Evolutionary conservation across 768 basidiomycete species (phyloP).

Genomic region (Termitomyces heimii): DNA sequence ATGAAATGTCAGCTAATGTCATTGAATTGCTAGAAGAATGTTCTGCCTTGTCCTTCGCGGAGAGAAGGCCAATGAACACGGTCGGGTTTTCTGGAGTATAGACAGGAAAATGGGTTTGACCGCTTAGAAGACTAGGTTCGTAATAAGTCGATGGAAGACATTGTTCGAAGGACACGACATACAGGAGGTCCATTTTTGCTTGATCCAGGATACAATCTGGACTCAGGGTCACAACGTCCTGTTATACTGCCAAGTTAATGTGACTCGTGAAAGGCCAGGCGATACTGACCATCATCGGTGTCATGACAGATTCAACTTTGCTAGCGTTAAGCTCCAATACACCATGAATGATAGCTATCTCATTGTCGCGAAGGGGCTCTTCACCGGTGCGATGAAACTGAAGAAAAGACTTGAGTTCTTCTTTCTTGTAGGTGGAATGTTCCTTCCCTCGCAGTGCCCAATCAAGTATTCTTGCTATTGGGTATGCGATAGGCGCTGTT

Average conservation of each 20-base stretch:
- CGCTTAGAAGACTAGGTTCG: not conserved
- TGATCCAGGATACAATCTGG: conserved; percentile 26
- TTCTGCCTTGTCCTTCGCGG: not conserved
- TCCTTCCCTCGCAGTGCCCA: conserved; percentile 70
- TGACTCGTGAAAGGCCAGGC: not conserved
- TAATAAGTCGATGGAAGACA: not conserved
- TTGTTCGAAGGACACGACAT: not conserved
- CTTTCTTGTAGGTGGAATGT: conserved; percentile 74
- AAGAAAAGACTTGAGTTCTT: conserved; percentile 73
- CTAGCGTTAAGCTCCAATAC: conserved; percentile 77
- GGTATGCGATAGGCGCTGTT: conserved; percentile 74
- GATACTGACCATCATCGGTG: conserved; percentile 56
- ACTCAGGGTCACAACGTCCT: conserved; percentile 81
- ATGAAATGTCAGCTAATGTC: not conserved
- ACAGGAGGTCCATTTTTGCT: not conserved
- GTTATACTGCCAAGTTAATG: not conserved
- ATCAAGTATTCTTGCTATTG: conserved; percentile 80
- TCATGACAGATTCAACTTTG: conserved; percentile 76
- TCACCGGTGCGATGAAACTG: conserved; percentile 74
- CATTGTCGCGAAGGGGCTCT: conserved; percentile 75
- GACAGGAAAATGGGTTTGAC: not conserved
- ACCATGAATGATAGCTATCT: conserved; percentile 75
- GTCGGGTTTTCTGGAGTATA: not conserved
- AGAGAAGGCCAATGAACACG: not conserved
- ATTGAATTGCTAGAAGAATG: not conserved